Evolutionary conservation across 345 rosid genomes (phyloP).

Genomic region (Eucalyptus curtisii): DNA sequence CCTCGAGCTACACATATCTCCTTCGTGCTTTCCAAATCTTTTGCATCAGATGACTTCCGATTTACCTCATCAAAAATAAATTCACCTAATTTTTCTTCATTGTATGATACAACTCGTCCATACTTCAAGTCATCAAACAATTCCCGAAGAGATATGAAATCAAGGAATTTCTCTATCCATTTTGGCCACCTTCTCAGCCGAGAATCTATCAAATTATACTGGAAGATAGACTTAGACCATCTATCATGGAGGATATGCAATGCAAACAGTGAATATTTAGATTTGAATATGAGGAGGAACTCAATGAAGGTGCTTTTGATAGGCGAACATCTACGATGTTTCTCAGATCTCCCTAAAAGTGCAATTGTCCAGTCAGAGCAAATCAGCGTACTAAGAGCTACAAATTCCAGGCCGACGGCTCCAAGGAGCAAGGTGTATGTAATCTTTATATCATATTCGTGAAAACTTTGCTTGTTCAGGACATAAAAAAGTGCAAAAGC

Average conservation of each 20-base stretch:
- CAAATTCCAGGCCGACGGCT: not conserved
- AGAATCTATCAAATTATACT: not conserved
- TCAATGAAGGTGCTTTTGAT: not conserved
- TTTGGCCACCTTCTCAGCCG: not conserved
- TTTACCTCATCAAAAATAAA: accelerated
- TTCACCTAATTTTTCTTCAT: accelerated
- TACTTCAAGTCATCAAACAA: too few species aligned
- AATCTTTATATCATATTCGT: not conserved
- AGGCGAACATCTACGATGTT: not conserved
- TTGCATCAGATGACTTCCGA: accelerated
- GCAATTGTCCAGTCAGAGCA: not conserved
- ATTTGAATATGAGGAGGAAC: not conserved
- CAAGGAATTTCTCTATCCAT: too few species aligned
- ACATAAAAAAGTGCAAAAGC: not conserved
- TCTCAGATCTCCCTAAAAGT: not conserved
- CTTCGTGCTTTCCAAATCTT: accelerated
- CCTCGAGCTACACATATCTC: accelerated
- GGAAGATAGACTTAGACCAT: too few species aligned
- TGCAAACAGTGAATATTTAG: accelerated
- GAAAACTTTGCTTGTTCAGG: not conserved
- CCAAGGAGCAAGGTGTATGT: not conserved
- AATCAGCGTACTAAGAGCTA: not conserved
- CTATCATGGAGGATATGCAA: accelerated
- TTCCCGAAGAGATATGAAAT: too few species aligned
- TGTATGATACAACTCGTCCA: accelerated